phyloP scores from a whole-genome alignment of 176 grass and related monocot genomes.

The Raddia guianensis region DNA sequence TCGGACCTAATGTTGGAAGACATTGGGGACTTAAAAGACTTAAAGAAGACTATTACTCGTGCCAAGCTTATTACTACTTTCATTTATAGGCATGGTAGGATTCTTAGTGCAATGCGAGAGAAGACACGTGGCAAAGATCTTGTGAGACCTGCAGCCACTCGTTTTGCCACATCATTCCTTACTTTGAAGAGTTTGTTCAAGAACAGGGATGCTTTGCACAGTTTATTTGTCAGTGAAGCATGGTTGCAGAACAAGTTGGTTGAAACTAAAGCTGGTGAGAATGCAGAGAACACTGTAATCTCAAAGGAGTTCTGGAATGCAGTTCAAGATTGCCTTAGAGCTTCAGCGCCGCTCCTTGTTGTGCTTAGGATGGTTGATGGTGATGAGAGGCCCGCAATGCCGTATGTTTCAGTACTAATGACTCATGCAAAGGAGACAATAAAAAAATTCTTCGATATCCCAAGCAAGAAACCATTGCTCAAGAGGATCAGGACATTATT shows the following conservation, averaged over 20 bases:
- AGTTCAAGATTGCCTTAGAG: neutral
- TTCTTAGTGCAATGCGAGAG: neutral
- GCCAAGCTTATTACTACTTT: neutral
- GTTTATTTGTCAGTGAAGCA: neutral
- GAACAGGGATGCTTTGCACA: neutral
- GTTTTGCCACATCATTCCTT: neutral
- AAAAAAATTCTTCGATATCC: neutral
- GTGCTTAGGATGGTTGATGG: neutral
- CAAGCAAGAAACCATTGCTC: neutral
- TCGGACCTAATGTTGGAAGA: neutral
- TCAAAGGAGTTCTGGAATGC: neutral
- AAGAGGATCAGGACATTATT: neutral
- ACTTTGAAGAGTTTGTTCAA: neutral
- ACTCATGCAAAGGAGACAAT: neutral
- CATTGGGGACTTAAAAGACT: neutral
- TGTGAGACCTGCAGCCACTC: neutral
- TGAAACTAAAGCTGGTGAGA: neutral
- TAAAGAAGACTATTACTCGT: neutral
- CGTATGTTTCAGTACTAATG: neutral
- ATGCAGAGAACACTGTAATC: neutral
- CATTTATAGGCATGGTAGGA: neutral
- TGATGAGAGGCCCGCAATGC: neutral
- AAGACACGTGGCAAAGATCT: neutral
- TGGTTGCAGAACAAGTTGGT: neutral
- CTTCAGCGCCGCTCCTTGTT: neutral